Evolutionary conservation across 2,329 filamentous ascomycete species (phyloP), one percentile per base, ranked within the genome.

Genomic region (Westerdykella ornata): DNA sequence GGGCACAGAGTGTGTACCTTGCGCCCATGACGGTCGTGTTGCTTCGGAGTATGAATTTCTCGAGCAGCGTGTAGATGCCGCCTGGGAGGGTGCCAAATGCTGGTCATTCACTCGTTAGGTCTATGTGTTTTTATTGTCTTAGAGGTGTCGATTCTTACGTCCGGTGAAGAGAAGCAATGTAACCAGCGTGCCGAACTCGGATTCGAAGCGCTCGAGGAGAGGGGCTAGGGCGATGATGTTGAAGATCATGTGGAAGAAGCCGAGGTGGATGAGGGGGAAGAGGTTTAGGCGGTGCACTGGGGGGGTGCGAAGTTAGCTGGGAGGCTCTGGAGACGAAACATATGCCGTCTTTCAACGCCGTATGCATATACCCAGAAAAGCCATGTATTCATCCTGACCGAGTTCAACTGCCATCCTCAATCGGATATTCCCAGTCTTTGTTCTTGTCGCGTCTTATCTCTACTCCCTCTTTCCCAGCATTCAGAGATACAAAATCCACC

Each of bases 281-380:
- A 90, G 94, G 62, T 95, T 96, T 28, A 94, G 76, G 46, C 92
- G 82, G 68, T 96, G 90, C 71, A 94, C 89, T 95, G 63, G 39
- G 12, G 38, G 16, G 29, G 35, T 16, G 19, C 12, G 4, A 7
- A 3, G 30, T 33, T 9, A 33, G 30, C 16, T 14, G 9, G 8
- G 12, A 15, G 8, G 30, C 16, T 33, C 13, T 7, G 11, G 30
- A 7, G 22, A 26, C n/a, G n/a, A 26, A 2, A 7, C 22, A 26
- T 26, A 8, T 26, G 8, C 22, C 22, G 12, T 26, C 22, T 26
- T 7, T 7, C 3, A 26, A 9, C 8, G 22, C 12, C 22, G 8
- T 9, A 11, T 26, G 8, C 7, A 26, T 2, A 4, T 26, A 7
- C 22, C 22, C 8, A 9, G 12, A 2, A 8, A 26, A 3, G 22